Evolutionary conservation across 305 asterid genomes (phyloP).

Genomic region (Rubia tinctorum): DNA sequence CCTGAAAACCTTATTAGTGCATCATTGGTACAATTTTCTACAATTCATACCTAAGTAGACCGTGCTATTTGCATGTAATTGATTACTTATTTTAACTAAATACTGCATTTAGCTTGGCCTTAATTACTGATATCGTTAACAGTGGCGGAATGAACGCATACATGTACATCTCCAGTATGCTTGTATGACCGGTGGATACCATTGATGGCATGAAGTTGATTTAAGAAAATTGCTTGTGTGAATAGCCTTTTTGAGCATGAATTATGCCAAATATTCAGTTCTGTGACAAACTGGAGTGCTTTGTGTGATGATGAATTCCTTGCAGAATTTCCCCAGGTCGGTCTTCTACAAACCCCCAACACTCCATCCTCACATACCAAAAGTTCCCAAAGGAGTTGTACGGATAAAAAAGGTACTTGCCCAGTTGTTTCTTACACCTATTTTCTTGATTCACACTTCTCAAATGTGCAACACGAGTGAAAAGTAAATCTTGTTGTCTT

Average conservation of each 20-base stretch:
- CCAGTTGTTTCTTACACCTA: not conserved
- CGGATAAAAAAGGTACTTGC: slow-evolving; percentile 41
- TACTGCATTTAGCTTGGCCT: slow-evolving; percentile 9
- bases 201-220: slow-evolving; percentile 33
- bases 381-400: slow-evolving; percentile 44
- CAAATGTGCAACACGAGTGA: too few species aligned
- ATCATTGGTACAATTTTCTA: not conserved
- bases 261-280: not conserved
- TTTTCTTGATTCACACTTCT: not conserved
- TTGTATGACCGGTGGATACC: slow-evolving; percentile 37
- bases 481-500: not conserved
- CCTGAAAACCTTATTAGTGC: not conserved
- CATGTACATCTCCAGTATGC: slow-evolving; percentile 37
- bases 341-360: slow-evolving; percentile 46
- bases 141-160: slow-evolving; percentile 62
- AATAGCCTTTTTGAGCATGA: slow-evolving; percentile 21
- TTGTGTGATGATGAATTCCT: slow-evolving; percentile 9
- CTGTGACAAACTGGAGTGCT: not conserved
- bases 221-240: slow-evolving; percentile 39
- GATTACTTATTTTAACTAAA: not conserved
- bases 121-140: slow-evolving; percentile 23
- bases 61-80: not conserved
- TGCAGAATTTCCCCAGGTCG: slow-evolving; percentile 33
- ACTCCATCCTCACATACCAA: slow-evolving; percentile 51
- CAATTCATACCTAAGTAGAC: too few species aligned